These are phyloP conservation scores for Trichoderma breve DNA, from an alignment of 2,329 filamentous ascomycete genomes.

Conservation along the genomic window DNA sequence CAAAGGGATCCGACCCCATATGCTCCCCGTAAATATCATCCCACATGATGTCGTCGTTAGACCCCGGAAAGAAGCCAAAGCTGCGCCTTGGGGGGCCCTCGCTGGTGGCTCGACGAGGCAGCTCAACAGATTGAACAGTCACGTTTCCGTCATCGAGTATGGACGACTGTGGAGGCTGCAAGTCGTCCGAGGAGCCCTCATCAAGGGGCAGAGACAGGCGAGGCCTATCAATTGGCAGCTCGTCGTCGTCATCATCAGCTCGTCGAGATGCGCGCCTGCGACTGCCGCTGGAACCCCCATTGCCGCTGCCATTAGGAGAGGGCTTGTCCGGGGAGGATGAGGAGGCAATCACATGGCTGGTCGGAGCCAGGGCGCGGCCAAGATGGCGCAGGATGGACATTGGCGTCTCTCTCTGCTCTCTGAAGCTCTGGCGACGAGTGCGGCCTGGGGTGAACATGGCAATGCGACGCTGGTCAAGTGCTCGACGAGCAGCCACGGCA, in stretches of 20 bases:
- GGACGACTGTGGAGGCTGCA: constrained; percentile 54
- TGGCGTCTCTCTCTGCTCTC: constrained; percentile 56
- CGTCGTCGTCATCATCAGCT: constrained; percentile 44
- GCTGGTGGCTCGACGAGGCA: constrained; percentile 52
- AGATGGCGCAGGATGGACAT: constrained; percentile 54
- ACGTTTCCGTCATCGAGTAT: constrained; percentile 58
- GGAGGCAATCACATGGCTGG: constrained; percentile 42
- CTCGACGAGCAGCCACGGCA: constrained; percentile 57
- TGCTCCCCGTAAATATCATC: background rate
- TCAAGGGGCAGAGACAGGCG: constrained; percentile 55
- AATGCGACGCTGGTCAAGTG: constrained; percentile 57
- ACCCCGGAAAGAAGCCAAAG: constrained; percentile 48
- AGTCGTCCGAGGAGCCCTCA: constrained; percentile 50
- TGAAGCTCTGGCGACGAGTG: constrained; percentile 55
- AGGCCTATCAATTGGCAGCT: constrained; percentile 49
- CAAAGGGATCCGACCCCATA: background rate
- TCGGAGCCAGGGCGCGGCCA: constrained; percentile 52
- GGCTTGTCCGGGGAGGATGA: constrained; percentile 43
- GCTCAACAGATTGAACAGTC: constrained; percentile 59
- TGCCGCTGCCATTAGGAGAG: constrained; percentile 33
- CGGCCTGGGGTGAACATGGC: constrained; percentile 60
- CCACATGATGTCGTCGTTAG: constrained; percentile 26
- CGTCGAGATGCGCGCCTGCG: constrained; percentile 29
- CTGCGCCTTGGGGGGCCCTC: constrained; percentile 48
- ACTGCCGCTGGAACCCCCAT: constrained; percentile 27